Base-by-base conservation (phyloP, 805 yeast genomes). In the Metschnikowia continentalis region DNA sequence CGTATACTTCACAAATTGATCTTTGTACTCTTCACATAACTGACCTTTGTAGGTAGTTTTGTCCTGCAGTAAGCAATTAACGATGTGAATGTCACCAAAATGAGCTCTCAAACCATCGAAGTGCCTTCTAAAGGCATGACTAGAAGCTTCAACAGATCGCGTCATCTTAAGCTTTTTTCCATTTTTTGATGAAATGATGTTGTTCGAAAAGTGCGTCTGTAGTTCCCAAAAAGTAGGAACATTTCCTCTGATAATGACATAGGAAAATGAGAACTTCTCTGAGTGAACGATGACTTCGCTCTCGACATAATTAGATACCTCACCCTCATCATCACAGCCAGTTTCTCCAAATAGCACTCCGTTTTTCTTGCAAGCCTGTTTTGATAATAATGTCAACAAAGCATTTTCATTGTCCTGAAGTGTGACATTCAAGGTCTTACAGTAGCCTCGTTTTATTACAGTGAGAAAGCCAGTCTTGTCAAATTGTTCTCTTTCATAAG, bases 321-420 rank as follows among this genome's bases (percentile, higher is more conserved):
- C 70, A 1, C 84, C 82, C 38, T 77, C 76, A 53, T 81, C 84
- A 59, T 81, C 85, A 57, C 79, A 71, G 33, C 85, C 81, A 69
- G 77, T 77, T 32, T 80, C 80, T 1, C 85, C 85, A 60, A 79
- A 80, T 17, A 80, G 62, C 0, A 77, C 73, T 0, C 83, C 83
- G 35, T 64, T 65, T 54, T 76, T 77, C 32, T 61, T 60, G 51
- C 82, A 77, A 32, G 76, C 70, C 54, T 80, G 84, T 56, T 77
- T 79, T 2, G 82, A 72, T 10, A 80, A 76, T 10, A 80, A 67
- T 0, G 84, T 78, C 35, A 80, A 53, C 46, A 77, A 58, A 0
- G 74, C 74, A 32, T 69, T 72, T 30, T 65, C 67, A 23, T 66
- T 63, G n/a, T 61, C 62, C 6, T 46, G 46, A 2, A 70, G 61